These are phyloP conservation scores for Handroanthus guayacan DNA, from an alignment of 257 asterid genomes.

Conservation along the genomic window DNA sequence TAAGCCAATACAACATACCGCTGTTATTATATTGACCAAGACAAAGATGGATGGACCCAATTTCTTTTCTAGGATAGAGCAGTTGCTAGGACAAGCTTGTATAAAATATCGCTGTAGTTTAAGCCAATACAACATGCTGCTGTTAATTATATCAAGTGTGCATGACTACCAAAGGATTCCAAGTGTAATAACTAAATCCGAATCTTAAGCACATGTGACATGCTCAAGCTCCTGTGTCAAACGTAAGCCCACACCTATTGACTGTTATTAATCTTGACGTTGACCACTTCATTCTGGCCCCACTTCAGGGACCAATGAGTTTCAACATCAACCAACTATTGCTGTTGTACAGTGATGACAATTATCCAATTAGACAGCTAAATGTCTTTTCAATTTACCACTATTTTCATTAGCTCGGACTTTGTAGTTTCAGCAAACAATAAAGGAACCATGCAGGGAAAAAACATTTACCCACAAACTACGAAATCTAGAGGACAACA, in stretches of 20 bases:
- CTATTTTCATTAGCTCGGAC: neutral
- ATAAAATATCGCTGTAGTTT: neutral
- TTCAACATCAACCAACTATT: neutral
- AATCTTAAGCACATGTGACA: neutral
- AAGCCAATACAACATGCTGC: neutral
- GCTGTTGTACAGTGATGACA: neutral
- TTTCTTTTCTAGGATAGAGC: neutral
- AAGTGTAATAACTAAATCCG: neutral
- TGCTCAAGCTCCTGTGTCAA: neutral
- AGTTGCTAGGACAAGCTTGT: neutral
- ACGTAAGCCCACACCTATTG: neutral
- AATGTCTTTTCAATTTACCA: neutral
- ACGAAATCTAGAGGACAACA: neutral
- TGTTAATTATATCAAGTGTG: too few species aligned
- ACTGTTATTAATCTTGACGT: neutral
- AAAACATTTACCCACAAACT: neutral
- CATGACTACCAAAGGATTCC: neutral
- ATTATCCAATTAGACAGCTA: neutral
- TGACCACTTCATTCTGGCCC: neutral
- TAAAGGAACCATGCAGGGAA: neutral
- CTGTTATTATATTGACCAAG: neutral
- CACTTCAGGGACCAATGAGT: neutral
- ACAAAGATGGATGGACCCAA: neutral
- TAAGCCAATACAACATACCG: neutral
- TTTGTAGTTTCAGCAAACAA: neutral